phyloP scores from a whole-genome alignment of 257 asterid genomes.

The Rehmannia glutinosa region DNA sequence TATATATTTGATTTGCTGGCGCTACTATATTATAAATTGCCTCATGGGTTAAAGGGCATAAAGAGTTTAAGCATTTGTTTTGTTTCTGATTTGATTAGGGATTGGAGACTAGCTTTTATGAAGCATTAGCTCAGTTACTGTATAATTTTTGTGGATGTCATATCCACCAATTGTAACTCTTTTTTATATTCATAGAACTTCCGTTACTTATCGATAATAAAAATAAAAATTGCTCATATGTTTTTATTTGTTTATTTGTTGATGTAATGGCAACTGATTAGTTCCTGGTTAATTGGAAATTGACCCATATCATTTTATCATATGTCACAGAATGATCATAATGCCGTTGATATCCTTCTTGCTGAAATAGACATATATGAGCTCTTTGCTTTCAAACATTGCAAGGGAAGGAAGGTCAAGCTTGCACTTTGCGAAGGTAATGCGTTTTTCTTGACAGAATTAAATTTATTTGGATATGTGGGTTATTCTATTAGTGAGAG shows the following conservation, averaged over 20 bases:
- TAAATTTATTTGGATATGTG: not conserved
- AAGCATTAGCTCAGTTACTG: no score
- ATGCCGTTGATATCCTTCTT: conserved; percentile 86
- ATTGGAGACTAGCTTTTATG: no score
- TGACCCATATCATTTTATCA: conserved; percentile 20
- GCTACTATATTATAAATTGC: not conserved
- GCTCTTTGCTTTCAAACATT: conserved; percentile 92
- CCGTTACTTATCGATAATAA: no score
- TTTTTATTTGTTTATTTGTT: not conserved
- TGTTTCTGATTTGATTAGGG: no score
- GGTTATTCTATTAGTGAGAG: not conserved
- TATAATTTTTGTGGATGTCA: no score
- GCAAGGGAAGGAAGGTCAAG: conserved; percentile 92
- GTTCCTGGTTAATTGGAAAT: conserved; percentile 9
- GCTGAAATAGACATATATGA: conserved; percentile 99
- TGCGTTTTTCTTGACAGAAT: conserved; percentile 4
- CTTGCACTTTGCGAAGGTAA: conserved; percentile 98
- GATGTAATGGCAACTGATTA: not conserved
- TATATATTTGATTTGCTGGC: not conserved
- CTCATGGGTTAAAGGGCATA: no score
- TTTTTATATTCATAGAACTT: no score
- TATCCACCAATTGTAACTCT: no score
- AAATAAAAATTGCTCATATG: no score
- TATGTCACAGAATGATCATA: conserved; percentile 76
- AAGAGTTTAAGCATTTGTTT: no score